Conservation (phyloP, 768 basidiomycete species). For the Psilocybe cubensis region DNA sequence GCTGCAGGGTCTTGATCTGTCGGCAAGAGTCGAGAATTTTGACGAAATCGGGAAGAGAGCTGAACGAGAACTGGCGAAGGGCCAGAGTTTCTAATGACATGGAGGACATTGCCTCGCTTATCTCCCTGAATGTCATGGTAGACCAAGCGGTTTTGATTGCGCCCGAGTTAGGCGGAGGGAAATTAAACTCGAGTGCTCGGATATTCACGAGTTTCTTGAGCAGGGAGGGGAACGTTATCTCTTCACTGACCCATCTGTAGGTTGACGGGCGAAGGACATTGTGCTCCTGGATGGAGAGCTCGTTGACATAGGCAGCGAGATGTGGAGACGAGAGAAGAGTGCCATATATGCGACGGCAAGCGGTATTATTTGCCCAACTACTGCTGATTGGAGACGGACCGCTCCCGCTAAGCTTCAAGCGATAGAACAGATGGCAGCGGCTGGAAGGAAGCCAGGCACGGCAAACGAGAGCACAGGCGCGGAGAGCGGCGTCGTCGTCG, state of each 20-base stretch:
- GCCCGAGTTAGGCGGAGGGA: conserved; percentile 17
- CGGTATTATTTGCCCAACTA: conserved; percentile 20
- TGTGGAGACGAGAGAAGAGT: conserved; percentile 22
- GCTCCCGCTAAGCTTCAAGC: conserved; percentile 20
- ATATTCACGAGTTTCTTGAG: conserved; percentile 20
- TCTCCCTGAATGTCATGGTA: conserved; percentile 26
- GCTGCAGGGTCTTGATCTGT: conserved; percentile 18
- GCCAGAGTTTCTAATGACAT: conserved; percentile 19
- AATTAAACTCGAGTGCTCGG: conserved; percentile 22
- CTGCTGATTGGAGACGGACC: conserved; percentile 8
- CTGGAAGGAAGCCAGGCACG: conserved; percentile 28
- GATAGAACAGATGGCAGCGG: conserved; percentile 27
- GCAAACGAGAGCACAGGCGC: conserved; percentile 28
- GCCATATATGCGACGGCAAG: conserved; percentile 22
- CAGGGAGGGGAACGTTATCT: conserved; percentile 24
- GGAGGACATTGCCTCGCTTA: conserved; percentile 21
- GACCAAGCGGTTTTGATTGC: conserved; percentile 23
- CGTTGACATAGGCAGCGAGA: conserved; percentile 24
- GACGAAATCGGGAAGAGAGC: conserved; percentile 19
- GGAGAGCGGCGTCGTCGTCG: conserved; percentile 24
- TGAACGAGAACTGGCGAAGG: conserved; percentile 25
- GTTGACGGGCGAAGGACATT: conserved; percentile 15
- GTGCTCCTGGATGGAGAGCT: conserved; percentile 19
- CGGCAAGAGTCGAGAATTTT: conserved; percentile 20
- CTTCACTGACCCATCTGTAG: conserved; percentile 24